These are phyloP conservation scores for Chionographis japonica DNA, from an alignment of 106 monocot genomes.

Conservation along the genomic window DNA sequence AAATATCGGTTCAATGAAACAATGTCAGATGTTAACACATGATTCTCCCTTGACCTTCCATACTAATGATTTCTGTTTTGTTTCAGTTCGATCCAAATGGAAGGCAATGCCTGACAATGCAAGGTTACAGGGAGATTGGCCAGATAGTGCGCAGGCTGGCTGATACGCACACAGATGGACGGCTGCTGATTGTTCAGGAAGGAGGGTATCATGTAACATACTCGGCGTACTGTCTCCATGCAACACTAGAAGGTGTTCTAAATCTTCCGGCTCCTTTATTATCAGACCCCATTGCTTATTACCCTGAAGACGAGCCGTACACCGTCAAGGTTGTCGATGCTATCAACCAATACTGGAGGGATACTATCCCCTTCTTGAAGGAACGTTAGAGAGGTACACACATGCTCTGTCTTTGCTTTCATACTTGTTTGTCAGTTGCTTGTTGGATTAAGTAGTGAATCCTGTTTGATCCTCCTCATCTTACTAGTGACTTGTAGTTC, in stretches of 20 bases:
- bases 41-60: background rate
- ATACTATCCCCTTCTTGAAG: constrained; percentile 58
- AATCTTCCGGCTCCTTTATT: constrained; percentile 48
- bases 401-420: too few relatives aligned
- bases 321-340: constrained; percentile 51
- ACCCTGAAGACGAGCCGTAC: constrained; percentile 63
- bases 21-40: too few relatives aligned
- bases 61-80: constrained; percentile 7
- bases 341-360: constrained; percentile 61
- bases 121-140: constrained; percentile 58
- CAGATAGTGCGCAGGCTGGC: constrained; percentile 32
- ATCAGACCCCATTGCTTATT: constrained; percentile 68
- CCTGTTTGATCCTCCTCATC: too few relatives aligned
- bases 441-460: too few relatives aligned
- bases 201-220: constrained; percentile 92
- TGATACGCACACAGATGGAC: constrained; percentile 38
- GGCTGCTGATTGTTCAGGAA: constrained; percentile 73
- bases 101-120: constrained; percentile 91
- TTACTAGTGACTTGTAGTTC: too few relatives aligned
- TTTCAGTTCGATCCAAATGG: constrained; percentile 95
- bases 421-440: too few relatives aligned
- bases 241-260: constrained; percentile 78
- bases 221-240: constrained; percentile 91
- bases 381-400: constrained; percentile 20
- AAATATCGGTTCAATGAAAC: too few relatives aligned